Conservation (phyloP, 345 rosid genomes). For the Boechera stricta region DNA sequence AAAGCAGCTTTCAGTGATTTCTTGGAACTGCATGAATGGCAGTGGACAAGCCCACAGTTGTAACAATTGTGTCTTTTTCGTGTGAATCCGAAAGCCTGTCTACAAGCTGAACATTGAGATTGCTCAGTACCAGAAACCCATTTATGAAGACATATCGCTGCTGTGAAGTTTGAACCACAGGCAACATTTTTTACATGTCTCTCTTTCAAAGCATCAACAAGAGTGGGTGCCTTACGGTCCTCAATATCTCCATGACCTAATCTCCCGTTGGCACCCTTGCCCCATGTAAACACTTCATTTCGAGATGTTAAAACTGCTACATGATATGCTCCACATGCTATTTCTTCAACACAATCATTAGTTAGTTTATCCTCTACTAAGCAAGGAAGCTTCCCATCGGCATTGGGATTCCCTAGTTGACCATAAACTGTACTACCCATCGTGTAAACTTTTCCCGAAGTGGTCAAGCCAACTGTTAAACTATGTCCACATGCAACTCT, state of each 20-base stretch:
- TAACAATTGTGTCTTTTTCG: conserved; percentile 94
- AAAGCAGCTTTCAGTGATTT: conserved; percentile 81
- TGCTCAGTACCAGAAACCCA: conserved; percentile 95
- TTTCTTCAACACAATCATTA: conserved; percentile 81
- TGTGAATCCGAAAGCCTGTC: conserved; percentile 93
- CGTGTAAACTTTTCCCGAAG: conserved; percentile 73
- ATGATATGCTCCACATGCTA: conserved; percentile 91
- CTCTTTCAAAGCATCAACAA: conserved; percentile 86
- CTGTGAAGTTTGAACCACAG: conserved; percentile 87
- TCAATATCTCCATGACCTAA: conserved; percentile 93
- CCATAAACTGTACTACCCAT: conserved; percentile 97
- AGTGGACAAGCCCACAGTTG: conserved; percentile 95
- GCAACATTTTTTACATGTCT: conserved; percentile 82
- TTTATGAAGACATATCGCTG: conserved; percentile 91
- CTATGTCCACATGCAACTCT: conserved; percentile 95
- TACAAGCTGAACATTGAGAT: conserved; percentile 91
- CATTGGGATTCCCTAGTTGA: conserved; percentile 85
- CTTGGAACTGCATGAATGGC: conserved; percentile 94
- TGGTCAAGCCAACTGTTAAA: conserved; percentile 87
- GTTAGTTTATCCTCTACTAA: conserved; percentile 70
- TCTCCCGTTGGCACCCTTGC: conserved; percentile 97
- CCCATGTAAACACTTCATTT: conserved; percentile 94
- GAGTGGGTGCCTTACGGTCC: conserved; percentile 79
- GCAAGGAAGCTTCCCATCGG: conserved; percentile 83
- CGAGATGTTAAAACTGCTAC: conserved; percentile 78